Base-by-base conservation (phyloP, 345 rosid species). In the Trapa incisa region DNA sequence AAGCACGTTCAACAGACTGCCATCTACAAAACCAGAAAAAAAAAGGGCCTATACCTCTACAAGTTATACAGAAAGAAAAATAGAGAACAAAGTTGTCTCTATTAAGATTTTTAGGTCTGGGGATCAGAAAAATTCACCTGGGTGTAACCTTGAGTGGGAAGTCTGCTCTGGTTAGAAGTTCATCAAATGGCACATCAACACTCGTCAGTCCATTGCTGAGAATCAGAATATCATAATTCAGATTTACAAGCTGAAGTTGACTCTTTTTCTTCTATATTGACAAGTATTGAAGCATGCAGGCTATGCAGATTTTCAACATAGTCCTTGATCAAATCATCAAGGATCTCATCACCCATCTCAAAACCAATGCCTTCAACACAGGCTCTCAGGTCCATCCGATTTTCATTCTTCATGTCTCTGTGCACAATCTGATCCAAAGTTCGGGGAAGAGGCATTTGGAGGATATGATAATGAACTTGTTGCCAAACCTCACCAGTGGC, bases 291-390 rank as follows among this genome's bases (percentile, higher is more conserved):
- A 29, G 61, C 61, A 57, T 29, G 6, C 1, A 57, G 9, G 60
- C 2, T 2, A 0, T 54, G 17, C 60, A 57, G 11, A 38, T 58
- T 35, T 17, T 56, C 50, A 67, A 61, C 64, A 68, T 52, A 80
- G 80, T 89, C 95, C 70, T 86, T 88, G 58, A 91, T 57, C 68
- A 94, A 71, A 54, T 86, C 96, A 7, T 83, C 82, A n/a, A 94
- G 80, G 56, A 94, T 86, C 47, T 64, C 74, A 63, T 88, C 86
- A 47, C 86, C 78, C 68, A 80, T 79, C 68, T 88, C 88, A 68
- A 77, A 58, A 52, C 86, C 79, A 60, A 91, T 74, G 53, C 73
- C 74, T 50, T 84, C 88, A 14, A 76, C 64, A 68, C 85, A 86
- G 61, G 52, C 73, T 1, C 80, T 79, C 10, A 85, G 81, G 70